Percentiles rank a stretch among this genome's conserved stretches.
Conservation (phyloP, 768 basidiomycete species). For the Boletus rex-veris region DNA sequence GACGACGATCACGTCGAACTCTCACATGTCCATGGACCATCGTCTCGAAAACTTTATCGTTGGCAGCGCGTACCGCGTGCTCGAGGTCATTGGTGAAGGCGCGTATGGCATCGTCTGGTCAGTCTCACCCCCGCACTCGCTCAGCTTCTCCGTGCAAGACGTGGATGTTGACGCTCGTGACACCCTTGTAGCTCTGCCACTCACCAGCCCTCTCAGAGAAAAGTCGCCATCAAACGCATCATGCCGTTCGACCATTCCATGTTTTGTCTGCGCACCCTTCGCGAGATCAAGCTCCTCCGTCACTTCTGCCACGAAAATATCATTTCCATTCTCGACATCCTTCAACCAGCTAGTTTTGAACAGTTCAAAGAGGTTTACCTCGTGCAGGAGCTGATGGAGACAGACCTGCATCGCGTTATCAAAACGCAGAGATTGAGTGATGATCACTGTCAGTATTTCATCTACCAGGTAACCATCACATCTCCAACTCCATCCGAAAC, state of each 20-base stretch:
- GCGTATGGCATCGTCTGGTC: conserved; percentile 88
- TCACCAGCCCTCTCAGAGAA: conserved; percentile 71
- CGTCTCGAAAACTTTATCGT: conserved; percentile 47
- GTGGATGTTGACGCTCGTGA: not conserved
- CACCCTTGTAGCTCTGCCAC: conserved; percentile 55
- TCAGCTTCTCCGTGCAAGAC: not conserved
- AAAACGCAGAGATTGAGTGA: conserved; percentile 91
- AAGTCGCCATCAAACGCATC: conserved; percentile 96
- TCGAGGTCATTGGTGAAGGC: conserved; percentile 90
- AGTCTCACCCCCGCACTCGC: conserved; percentile 7
- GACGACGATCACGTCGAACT: conserved; percentile 1
- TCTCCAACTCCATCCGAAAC: not conserved
- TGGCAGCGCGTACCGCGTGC: conserved; percentile 60
- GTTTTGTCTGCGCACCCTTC: conserved; percentile 81
- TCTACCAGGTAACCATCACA: conserved; percentile 71
- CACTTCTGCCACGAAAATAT: conserved; percentile 87
- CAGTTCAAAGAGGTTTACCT: conserved; percentile 84
- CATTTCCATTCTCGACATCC: conserved; percentile 93
- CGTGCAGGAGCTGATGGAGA: conserved; percentile 80
- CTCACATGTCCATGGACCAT: conserved; percentile 24
- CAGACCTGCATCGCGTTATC: conserved; percentile 95
- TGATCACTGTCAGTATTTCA: conserved; percentile 96
- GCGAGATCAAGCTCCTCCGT: conserved; percentile 90
- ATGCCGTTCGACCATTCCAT: conserved; percentile 93
- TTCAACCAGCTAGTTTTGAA: conserved; percentile 71